Percentiles rank a stretch among this genome's conserved stretches.
These are phyloP conservation scores for Pleurotus salmoneostramineus DNA, from an alignment of 768 basidiomycete species.

Conservation along the genomic window DNA sequence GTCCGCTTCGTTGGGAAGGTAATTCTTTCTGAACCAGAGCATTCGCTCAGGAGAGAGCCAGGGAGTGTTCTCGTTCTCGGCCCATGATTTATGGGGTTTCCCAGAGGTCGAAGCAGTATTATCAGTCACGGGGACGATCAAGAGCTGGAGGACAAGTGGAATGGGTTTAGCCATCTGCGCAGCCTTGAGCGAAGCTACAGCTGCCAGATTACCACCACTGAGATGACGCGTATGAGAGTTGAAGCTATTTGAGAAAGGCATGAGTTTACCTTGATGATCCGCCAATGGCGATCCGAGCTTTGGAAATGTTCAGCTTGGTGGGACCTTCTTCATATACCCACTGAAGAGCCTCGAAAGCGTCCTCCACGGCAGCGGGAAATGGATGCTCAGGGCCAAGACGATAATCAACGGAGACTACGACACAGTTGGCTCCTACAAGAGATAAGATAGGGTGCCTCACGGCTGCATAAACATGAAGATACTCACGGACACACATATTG, in stretches of 20 bases:
- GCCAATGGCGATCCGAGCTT: constrained; percentile 58
- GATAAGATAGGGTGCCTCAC: background rate
- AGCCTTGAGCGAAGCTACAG: constrained; percentile 63
- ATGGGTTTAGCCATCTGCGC: constrained; percentile 42
- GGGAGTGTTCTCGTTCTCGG: constrained; percentile 50
- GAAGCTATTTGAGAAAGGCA: background rate
- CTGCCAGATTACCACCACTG: constrained; percentile 71
- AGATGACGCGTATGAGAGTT: background rate
- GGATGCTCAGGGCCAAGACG: constrained; percentile 68
- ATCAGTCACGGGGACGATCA: constrained; percentile 71
- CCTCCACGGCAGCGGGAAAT: constrained; percentile 70
- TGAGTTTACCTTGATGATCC: constrained; percentile 62
- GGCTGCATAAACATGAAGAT: background rate
- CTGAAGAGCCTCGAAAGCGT: constrained; percentile 60
- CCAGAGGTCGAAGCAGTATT: constrained; percentile 50
- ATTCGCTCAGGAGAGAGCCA: constrained; percentile 62
- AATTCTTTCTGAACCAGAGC: constrained; percentile 71
- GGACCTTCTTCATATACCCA: constrained; percentile 55
- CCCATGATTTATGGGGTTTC: constrained; percentile 40
- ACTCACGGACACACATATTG: constrained; percentile 53
- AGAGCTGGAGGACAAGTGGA: constrained; percentile 55
- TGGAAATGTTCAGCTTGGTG: constrained; percentile 42
- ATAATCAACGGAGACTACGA: constrained; percentile 67
- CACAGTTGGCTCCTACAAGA: constrained; percentile 48
- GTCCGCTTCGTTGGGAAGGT: constrained; percentile 60